Base-by-base conservation (phyloP, 352 stramenopile genomes). In the Phytophthora cryptogea region DNA sequence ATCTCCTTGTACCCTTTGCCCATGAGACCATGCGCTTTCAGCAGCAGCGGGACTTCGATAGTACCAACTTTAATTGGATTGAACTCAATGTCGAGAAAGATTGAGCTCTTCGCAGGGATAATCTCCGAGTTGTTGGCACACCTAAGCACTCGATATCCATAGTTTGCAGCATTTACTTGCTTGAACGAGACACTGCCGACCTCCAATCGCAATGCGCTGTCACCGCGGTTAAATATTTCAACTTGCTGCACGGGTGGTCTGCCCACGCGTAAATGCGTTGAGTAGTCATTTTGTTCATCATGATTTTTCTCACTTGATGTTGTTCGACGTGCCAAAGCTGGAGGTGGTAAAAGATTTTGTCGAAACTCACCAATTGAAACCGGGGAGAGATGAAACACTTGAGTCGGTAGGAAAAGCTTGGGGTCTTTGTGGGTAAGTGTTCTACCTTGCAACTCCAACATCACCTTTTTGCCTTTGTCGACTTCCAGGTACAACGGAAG, bases 401-500 rank as follows among this genome's bases (percentile, higher is more conserved):
- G 69, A 6, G 68, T 66, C 0, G 87, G 76, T 1, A 92, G 47
- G 47, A 95, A 92, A 0, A 95, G 49, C 43, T 89, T 89, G 7
- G 85, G 83, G 27, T 92, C 71, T 33, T 68, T 65, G 36, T 61
- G 63, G 4, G 55, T 57, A 2, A 98, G 74, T 14, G 92, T 98
- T 6, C 68, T 74, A 4, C 93, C 94, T 44, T 92, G 74, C 8
- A 98, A 63, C 23, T 93, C 73, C 1, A 98, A 59, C 54, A 90
- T 76, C 14, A 97, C 63, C 43, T 93, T 83, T 52, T 97, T 98
- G 26, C 94, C 94, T 48, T 98, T 90, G 36, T 86, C 78, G 4
- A 98, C 83, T 52, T 92, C 74, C 4, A 98, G 59, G 30, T 94
- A 68, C 16, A 98, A 67, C 9, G 88, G 86, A 0, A 98, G 71